Conservation (phyloP, 2,329 filamentous ascomycete species). For the Juglanconis sp. region DNA sequence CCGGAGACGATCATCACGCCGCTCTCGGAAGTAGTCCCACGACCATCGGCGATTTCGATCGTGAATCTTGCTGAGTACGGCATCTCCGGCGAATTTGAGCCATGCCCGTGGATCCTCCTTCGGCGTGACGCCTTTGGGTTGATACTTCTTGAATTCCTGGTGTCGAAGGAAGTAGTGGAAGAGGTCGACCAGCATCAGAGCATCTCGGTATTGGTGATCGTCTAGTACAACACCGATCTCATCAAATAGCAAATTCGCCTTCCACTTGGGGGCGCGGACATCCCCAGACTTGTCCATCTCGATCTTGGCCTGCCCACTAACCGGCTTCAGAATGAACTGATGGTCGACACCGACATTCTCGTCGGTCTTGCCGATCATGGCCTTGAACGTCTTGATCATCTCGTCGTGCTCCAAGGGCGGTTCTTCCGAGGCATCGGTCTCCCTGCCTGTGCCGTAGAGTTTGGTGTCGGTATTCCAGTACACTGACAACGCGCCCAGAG, state of each 20-base stretch:
- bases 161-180: constrained; percentile 99
- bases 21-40: constrained; percentile 92
- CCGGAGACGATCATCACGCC: constrained; percentile 79
- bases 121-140: constrained; percentile 75
- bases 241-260: constrained; percentile 88
- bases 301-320: constrained; percentile 90
- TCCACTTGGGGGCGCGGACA: constrained; percentile 75
- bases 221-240: constrained; percentile 98
- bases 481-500: constrained; percentile 80
- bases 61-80: constrained; percentile 89
- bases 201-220: constrained; percentile 95
- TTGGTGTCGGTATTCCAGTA: constrained; percentile 98
- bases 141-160: constrained; percentile 91
- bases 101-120: constrained; percentile 91
- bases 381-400: constrained; percentile 72
- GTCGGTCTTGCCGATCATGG: constrained; percentile 67
- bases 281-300: constrained; percentile 93
- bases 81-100: constrained; percentile 86
- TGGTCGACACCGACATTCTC: constrained; percentile 47
- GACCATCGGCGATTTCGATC: constrained; percentile 91
- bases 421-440: constrained; percentile 57
- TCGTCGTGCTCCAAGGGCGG: constrained; percentile 69
- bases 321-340: constrained; percentile 93
- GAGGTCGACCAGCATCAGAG: constrained; percentile 94
- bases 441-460: constrained; percentile 77